phyloP scores from a whole-genome alignment of 2,329 filamentous ascomycete genomes.

The Diaporthe velutina region DNA sequence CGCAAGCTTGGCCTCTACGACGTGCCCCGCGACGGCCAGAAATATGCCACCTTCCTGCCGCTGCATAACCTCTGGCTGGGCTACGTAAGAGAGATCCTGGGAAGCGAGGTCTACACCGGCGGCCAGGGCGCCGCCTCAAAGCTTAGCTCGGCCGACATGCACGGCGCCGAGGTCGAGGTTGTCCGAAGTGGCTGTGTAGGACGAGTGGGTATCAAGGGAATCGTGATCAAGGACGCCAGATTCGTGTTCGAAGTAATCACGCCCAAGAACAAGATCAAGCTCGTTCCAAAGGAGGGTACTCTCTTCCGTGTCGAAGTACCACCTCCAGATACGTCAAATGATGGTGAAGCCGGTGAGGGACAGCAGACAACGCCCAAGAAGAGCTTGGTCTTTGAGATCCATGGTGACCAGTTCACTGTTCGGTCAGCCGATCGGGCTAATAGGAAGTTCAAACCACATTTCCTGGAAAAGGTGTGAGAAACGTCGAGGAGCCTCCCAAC shows the following conservation, averaged over 20 bases:
- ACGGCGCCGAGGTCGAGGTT: constrained; percentile 87
- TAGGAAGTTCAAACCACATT: constrained; percentile 91
- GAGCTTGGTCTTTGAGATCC: constrained; percentile 81
- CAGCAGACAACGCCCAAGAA: constrained; percentile 34
- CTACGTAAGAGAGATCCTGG: constrained; percentile 87
- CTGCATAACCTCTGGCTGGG: constrained; percentile 84
- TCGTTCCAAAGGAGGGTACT: constrained; percentile 90
- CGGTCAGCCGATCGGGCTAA: constrained; percentile 87
- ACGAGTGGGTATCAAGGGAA: constrained; percentile 85
- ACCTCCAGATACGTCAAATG: constrained; percentile 47
- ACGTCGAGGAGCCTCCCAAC: background rate
- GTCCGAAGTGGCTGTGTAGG: constrained; percentile 84
- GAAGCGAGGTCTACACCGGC: constrained; percentile 68
- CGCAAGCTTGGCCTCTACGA: constrained; percentile 80
- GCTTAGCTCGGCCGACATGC: constrained; percentile 88
- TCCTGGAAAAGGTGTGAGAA: constrained; percentile 77
- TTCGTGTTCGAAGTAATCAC: constrained; percentile 90
- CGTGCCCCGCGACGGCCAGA: constrained; percentile 75
- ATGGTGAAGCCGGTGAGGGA: constrained; percentile 42
- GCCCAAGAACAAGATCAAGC: constrained; percentile 76
- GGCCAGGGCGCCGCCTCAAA: constrained; percentile 76
- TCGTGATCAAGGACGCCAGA: constrained; percentile 89
- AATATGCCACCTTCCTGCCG: constrained; percentile 82
- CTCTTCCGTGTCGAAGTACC: constrained; percentile 84
- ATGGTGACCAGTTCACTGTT: constrained; percentile 88